Percentiles rank a stretch among this genome's conserved stretches.
phyloP scores from a whole-genome alignment of 2,329 filamentous ascomycete species.

The Huntiella bhutanensis region DNA sequence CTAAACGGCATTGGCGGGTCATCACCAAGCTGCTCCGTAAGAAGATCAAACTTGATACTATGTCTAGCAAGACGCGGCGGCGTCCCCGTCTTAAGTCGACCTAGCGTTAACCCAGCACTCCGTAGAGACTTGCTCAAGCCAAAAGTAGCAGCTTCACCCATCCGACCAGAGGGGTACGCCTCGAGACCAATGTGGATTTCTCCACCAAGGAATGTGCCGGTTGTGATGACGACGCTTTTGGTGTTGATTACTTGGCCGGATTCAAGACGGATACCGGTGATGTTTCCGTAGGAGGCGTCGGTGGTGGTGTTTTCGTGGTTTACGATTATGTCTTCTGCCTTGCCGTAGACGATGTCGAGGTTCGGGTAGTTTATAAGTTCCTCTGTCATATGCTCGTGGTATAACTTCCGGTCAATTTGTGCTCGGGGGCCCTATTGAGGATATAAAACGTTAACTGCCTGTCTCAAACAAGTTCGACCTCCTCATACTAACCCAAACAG shows the following conservation, averaged over 20 bases:
- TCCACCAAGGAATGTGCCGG: conserved; percentile 83
- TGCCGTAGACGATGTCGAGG: conserved; percentile 64
- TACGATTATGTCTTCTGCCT: conserved; percentile 73
- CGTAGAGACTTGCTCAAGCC: conserved; percentile 78
- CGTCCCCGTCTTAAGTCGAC: conserved; percentile 86
- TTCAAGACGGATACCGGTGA: conserved; percentile 71
- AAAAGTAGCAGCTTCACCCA: conserved; percentile 85
- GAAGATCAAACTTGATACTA: conserved; percentile 57
- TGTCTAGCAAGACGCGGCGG: conserved; percentile 68
- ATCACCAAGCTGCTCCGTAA: conserved; percentile 65
- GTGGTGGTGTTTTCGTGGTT: conserved; percentile 32
- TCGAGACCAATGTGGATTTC: conserved; percentile 92
- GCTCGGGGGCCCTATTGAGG: conserved; percentile 54
- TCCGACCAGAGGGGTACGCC: conserved; percentile 66
- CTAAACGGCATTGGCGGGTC: conserved; percentile 79
- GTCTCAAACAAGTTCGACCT: too few relatives aligned
- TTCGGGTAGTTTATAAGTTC: conserved; percentile 65
- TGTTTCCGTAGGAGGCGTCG: conserved; percentile 26
- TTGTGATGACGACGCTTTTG: conserved; percentile 76
- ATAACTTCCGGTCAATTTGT: conserved; percentile 82
- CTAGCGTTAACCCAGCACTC: conserved; percentile 75
- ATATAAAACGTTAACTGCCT: neutral
- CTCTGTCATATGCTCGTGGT: conserved; percentile 77
- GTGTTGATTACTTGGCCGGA: conserved; percentile 70
- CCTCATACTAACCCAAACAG: conserved; percentile 51